Evolutionary conservation across 140 eudicot species (phyloP), one percentile per base, ranked within the genome.

Genomic region (Stevia rebaudiana): DNA sequence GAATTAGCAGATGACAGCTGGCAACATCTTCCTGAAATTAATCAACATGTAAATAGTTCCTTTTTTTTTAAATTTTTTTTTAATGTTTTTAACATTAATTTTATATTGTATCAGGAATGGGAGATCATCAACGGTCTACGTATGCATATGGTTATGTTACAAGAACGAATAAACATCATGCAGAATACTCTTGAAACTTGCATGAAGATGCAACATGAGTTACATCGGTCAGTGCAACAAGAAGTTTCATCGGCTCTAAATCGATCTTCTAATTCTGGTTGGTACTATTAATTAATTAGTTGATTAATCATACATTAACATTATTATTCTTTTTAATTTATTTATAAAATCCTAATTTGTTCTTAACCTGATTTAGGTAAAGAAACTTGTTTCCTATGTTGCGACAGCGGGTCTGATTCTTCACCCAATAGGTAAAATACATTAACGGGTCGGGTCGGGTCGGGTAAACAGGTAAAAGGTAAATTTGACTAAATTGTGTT

Each of bases 191-290:
- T 94, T 31, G 99, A 94, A 67, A 75, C 85, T 13, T 94, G 97
- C 80, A 86, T 88, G 88, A 94, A 80, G 18, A 86, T 88, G 88
- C 97, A 94, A 71, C 78, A 79, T 21, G 97, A 94, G 77, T 63
- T 94, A 80, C 90, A 88, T 74, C 81, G 78, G 9, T 71, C 90
- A 8, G 79, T 92, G 41, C 79, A 80, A 11, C 88, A 83, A 67
- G 97, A 88, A 52, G 85, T 94, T 52, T 94, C 90, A 23, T 89
- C 94, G 1, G 95, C 97, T 37, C 69, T 82, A 30, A 83, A 80
- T 54, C 81, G 95, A 36, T 12, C 67, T 25, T 60, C 84, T 35
- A 30, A 33, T 69, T 43, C 65, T 55, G 95, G 97, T 86, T 2
- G n/a, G 47, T 41, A 11, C 33, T 15, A 30, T 6, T 13, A 6